Base-by-base conservation (phyloP, 2,329 filamentous ascomycete genomes). In the Diaporthe nobilis region DNA sequence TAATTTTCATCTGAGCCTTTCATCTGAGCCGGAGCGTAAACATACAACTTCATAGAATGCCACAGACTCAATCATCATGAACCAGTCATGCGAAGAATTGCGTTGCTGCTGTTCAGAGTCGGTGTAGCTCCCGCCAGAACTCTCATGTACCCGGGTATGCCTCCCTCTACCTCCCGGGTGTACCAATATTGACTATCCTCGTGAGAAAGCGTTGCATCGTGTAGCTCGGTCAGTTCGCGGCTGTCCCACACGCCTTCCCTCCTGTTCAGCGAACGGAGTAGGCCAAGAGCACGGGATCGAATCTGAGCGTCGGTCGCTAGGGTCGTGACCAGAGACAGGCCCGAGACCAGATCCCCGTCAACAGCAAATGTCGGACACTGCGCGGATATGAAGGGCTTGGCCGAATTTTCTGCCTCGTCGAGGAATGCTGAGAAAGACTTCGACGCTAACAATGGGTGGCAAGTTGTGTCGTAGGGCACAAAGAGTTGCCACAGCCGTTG, bases 261-360 rank as follows among this genome's bases (percentile, higher is more conserved):
- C 39, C 58, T 44, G 39, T 63, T 63, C 58, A 63, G 58, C 37
- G 58, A 63, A 44, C 39, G 58, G 39, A 63, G 58, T 13, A 63
- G 37, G 37, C n/a, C 15, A 12, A 63, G 58, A 20, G 58, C 58
- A 28, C 37, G 58, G 58, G 58, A 31, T 28, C 37, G 58, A n/a
- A 63, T 63, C 25, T 28, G 58, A 44, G 37, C n/a, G 42, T 63
- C n/a, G 22, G 22, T 44, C n/a, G 58, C n/a, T 4, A 63, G 58
- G 31, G 37, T 63, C 37, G 58, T 44, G 22, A 63, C 37, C 8
- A 63, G n/a, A 8, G 58, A 63, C 15, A 63, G 58, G 10, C 58
- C 58, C 13, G 37, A 22, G 58, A 63, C 37, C n/a, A 63, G n/a
- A 28, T 63, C 58, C 20, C 58, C 58, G 4, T 42, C 37, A 13